Conservation (phyloP, 2,329 filamentous ascomycete species). For the Boeremia lycopersici region DNA sequence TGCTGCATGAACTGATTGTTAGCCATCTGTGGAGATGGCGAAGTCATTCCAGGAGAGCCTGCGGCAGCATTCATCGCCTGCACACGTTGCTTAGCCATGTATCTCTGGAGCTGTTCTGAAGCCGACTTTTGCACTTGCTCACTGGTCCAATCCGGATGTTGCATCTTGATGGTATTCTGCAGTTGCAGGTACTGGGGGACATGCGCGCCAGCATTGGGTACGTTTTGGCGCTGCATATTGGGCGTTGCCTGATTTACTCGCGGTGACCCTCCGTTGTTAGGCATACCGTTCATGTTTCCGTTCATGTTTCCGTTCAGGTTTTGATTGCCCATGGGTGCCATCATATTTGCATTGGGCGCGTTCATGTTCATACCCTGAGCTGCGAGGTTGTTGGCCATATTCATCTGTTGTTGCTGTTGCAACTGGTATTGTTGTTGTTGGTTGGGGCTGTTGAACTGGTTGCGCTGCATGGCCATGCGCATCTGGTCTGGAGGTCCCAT, state of each 20-base stretch:
- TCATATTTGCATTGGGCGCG: slow-evolving; percentile 46
- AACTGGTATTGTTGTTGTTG: slow-evolving; percentile 42
- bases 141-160: slow-evolving; percentile 45
- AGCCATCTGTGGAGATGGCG: slow-evolving; percentile 39
- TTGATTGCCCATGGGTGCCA: slow-evolving; percentile 38
- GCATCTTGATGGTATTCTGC: slow-evolving; percentile 40
- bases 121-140: slow-evolving; percentile 44
- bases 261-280: slow-evolving; percentile 44
- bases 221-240: slow-evolving; percentile 37
- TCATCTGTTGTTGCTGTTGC: slow-evolving; percentile 43
- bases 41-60: slow-evolving; percentile 39
- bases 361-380: slow-evolving; percentile 42
- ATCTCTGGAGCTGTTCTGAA: slow-evolving; percentile 42
- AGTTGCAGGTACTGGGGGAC: slow-evolving; percentile 43
- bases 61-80: slow-evolving; percentile 48
- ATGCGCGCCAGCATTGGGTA: slow-evolving; percentile 40
- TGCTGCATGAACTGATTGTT: slow-evolving; percentile 44
- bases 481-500: slow-evolving; percentile 55
- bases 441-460: slow-evolving; percentile 39
- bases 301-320: slow-evolving; percentile 45
- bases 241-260: slow-evolving; percentile 39
- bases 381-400: slow-evolving; percentile 41
- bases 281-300: slow-evolving; percentile 43
- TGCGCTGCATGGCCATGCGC: slow-evolving; percentile 48
- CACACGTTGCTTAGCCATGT: slow-evolving; percentile 41